Evolutionary conservation across 805 yeast species (phyloP), one percentile per base, ranked within the genome.

Genomic region (Kodamaea jinghongensis): DNA sequence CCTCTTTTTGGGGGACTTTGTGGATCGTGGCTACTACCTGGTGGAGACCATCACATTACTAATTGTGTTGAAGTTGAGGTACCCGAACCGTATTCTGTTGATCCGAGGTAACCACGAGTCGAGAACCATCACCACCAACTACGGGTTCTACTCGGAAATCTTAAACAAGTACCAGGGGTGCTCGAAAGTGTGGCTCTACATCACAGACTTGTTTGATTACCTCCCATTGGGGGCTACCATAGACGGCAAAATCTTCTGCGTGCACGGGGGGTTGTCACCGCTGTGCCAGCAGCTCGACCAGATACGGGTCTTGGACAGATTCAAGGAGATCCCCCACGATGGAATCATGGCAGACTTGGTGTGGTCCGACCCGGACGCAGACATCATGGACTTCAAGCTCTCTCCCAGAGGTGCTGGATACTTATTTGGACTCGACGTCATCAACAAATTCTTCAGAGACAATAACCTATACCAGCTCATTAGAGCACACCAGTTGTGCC

Each of bases 301-400:
- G 49, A 87, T 93, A 37, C 73, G 85, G 47, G 81, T 93, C 11
- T 82, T 95, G 6, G 99, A 93, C 61, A 61, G 99, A 43, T 91
- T 89, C 57, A 78, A 82, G 48, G 99, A 93, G 59, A 88, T 95
- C 9, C 99, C 99, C 0, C 99, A 95, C 52, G 99, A 93, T 59
- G 99, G 99, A 0, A 96, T 97, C 11, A 93, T 93, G 97, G 99
- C 99, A 1, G 99, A 93, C 60, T 68, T 93, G 36, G 98, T 93
- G 13, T 93, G 99, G 99, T 83, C 93, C 15, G 99, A 93, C 56
- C 99, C 99, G 0, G 98, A 95, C 60, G 84, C 86, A 23, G 86
- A 84, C 41, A 70, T 70, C 41, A 52, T 67, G 50, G 96, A 89
- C 54, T 93, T 93, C 60, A 83, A 90, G 48, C 75, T 93, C 14